Evolutionary conservation across 768 basidiomycete species (phyloP).

Genomic region (Lentinula boryana): DNA sequence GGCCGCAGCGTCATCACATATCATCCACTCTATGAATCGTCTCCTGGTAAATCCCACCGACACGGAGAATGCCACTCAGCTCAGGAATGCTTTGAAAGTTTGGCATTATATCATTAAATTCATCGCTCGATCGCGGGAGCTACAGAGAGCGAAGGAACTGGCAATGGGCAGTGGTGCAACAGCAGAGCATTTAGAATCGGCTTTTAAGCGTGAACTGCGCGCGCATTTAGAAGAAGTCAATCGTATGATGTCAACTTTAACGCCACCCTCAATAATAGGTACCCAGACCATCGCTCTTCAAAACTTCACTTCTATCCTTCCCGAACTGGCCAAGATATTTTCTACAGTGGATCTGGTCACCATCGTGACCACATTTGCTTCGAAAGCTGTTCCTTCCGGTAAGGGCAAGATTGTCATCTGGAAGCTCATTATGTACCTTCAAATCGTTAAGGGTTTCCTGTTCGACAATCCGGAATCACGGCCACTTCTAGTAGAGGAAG

Average conservation of each 20-base stretch:
- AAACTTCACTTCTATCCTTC: conserved; percentile 88
- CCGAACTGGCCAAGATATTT: conserved; percentile 81
- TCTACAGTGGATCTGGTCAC: conserved; percentile 78
- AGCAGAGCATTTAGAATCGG: conserved; percentile 76
- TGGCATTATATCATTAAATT: conserved; percentile 98
- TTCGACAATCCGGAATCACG: conserved; percentile 82
- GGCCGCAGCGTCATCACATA: conserved; percentile 73
- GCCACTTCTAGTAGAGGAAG: conserved; percentile 74
- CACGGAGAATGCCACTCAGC: conserved; percentile 64
- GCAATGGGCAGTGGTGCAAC: conserved; percentile 79
- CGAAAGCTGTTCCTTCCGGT: conserved; percentile 63
- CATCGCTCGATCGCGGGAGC: conserved; percentile 81
- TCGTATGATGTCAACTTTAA: conserved; percentile 76
- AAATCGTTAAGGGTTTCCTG: conserved; percentile 82
- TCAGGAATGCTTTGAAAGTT: conserved; percentile 89
- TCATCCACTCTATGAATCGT: conserved; percentile 84
- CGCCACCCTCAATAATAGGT: conserved; percentile 86
- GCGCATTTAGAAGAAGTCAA: conserved; percentile 78
- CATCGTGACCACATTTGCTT: conserved; percentile 78
- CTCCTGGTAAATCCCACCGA: conserved; percentile 71
- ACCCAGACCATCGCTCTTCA: conserved; percentile 93
- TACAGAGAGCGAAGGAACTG: conserved; percentile 78
- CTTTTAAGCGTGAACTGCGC: conserved; percentile 79
- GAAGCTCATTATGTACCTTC: conserved; percentile 92
- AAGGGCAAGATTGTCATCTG: conserved; percentile 89